These are phyloP conservation scores for Salix caprea DNA, from an alignment of 345 rosid species.

Conservation along the genomic window DNA sequence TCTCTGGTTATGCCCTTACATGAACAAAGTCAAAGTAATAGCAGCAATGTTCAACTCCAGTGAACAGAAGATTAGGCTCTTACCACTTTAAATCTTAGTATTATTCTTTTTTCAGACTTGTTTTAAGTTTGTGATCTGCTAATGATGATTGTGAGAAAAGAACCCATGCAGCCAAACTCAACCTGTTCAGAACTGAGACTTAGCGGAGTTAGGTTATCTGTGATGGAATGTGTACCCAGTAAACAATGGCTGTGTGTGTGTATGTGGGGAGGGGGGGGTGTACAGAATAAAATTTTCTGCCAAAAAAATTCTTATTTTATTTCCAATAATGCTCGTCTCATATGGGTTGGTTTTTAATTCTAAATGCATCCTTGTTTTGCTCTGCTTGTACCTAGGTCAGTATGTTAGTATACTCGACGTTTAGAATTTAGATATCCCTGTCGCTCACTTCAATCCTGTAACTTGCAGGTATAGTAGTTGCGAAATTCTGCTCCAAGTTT, in stretches of 20 bases:
- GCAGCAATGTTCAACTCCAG: too few relatives aligned
- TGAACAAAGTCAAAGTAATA: too few relatives aligned
- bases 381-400: neutral
- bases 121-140: constrained; percentile 46
- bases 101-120: too few relatives aligned
- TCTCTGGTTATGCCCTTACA: too few relatives aligned
- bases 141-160: too few relatives aligned
- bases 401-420: neutral
- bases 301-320: neutral
- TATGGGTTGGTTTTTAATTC: neutral
- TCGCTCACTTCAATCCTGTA: constrained; percentile 2
- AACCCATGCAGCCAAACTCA: too few relatives aligned
- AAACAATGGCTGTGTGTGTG: neutral
- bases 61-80: too few relatives aligned
- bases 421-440: neutral
- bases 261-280: neutral
- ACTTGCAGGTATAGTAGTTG: constrained; percentile 81
- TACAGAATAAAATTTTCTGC: neutral
- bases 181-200: too few relatives aligned
- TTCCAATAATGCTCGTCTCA: neutral
- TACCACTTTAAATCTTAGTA: too few relatives aligned
- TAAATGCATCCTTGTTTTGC: neutral
- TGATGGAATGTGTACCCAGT: too few relatives aligned
- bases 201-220: too few relatives aligned
- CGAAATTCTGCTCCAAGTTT: constrained; percentile 88